Base-by-base conservation (phyloP, 805 yeast genomes). In the Wickerhamomyces pijperi region DNA sequence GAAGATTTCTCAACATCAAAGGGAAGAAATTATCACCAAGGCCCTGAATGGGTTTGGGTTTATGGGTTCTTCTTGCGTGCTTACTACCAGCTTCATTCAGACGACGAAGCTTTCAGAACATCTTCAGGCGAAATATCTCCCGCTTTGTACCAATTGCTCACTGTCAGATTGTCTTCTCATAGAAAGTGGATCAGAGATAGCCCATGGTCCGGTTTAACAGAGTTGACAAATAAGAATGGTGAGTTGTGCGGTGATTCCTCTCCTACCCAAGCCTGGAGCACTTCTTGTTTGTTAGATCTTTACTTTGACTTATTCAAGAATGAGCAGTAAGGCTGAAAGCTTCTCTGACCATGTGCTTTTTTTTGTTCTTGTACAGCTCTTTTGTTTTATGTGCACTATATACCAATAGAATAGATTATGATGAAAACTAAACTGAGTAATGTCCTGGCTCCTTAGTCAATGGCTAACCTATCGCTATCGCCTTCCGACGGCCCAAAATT, bases 21-120 rank as follows among this genome's bases (percentile, higher is more conserved):
- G 60, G 98, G 98, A 23, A 74, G 97, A 51, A 92, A 92, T 61
- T 90, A 90, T 58, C 98, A 90, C 59, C 97, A 90, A 62, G 98
- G 98, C 2, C 98, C 98, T 2, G 98, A 92, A 56, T 90, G 98
- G 98, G 82, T 84, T 28, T 90, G 97, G 97, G 73, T 78, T 42
- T 68, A 71, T 19, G 98, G 98, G 3, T 87, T 76, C 58, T 90
- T 86, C 55, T 61, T 92, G 47, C 72, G 97, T 46, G 95, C 97
- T 0, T 77, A 68, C 50, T 63, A 74, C 31, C 57, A 63, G 35
- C 75, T 81, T 54, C 76, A 78, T 48, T 58, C 67, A 36, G 54
- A 60, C 5, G 61, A 61, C 28, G 60, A 63, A 1, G 50, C 54
- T 13, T 61, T 69, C 45, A 50, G 59, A 39, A 52, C 56, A 42